These are phyloP conservation scores for Graphilbum sp. DNA, from an alignment of 2,329 filamentous ascomycete genomes.

Conservation along the genomic window DNA sequence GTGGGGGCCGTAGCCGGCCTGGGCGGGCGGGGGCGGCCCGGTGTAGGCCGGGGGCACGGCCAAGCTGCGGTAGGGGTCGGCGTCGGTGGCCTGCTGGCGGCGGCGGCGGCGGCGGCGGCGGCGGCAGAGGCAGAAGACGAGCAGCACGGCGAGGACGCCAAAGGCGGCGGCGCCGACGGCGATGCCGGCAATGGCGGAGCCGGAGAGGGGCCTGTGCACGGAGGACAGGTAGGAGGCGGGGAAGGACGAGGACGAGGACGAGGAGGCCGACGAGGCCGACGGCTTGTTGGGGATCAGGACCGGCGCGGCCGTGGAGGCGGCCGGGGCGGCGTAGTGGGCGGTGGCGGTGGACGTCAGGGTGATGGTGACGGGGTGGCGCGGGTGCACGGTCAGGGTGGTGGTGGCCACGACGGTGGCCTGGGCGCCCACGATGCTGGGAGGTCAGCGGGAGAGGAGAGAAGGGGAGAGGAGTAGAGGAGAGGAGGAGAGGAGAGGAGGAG, in stretches of 20 bases:
- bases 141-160: slow-evolving; percentile 1
- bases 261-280: neutral
- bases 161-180: slow-evolving; percentile 7
- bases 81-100: slow-evolving; percentile 3
- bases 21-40: neutral
- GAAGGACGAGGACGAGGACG: neutral
- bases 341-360: slow-evolving; percentile 8
- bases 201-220: slow-evolving; percentile 1
- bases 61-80: slow-evolving; percentile 22
- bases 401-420: slow-evolving; percentile 9
- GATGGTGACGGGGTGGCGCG: slow-evolving; percentile 6
- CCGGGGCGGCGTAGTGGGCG: too few relatives aligned
- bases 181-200: slow-evolving; percentile 10
- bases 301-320: neutral
- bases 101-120: slow-evolving; percentile 1
- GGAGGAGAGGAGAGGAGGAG: too few relatives aligned
- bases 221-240: neutral
- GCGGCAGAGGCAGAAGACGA: slow-evolving; percentile 1
- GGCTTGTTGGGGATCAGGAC: neutral
- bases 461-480: too few relatives aligned
- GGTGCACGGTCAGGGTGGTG: slow-evolving; percentile 8
- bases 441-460: too few relatives aligned
- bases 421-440: slow-evolving; percentile 8
- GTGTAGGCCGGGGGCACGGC: neutral
- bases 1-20: neutral